Base-by-base conservation (phyloP, 257 asterid species). In the Phtheirospermum japonicum region DNA sequence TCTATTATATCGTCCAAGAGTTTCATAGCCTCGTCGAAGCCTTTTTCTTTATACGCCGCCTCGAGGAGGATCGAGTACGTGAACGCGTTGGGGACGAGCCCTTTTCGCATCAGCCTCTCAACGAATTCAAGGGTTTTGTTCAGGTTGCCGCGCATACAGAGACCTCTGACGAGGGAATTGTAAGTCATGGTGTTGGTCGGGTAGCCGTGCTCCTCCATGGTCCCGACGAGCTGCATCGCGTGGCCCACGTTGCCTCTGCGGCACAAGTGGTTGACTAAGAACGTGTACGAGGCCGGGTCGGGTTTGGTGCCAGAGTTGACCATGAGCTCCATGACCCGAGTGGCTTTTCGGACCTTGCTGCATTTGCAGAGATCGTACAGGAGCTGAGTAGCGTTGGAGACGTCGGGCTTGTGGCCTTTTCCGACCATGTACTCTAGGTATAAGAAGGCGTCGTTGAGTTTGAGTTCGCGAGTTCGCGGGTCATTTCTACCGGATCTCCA, bases 391-490 rank as follows among this genome's bases (percentile, higher is more conserved):
- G 51, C 51, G 51, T 14, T 45, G 51, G 19, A 4, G 17, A 14
- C 2, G 51, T 45, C 51, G 51, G 51, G 20, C 19, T 7, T 4
- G 51, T 45, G 51, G 20, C 51, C 51, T 14, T 45, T 45, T 14
- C 8, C 20, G 51, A 45, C 51, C 51, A 45, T 45, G 51, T 45
- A 14, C 51, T 45, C 51, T 2, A 45, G 51, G 51, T 45, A 45
- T 4, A 45, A 2, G 51, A 45, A 45, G 18, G 50, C 50, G 50
- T 43, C 50, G 50, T 12, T 43, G 17, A 43, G 50, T 6, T 13
- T 12, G 50, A 43, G 50, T 14, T 43, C 50, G 0, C 18, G 50
- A 4, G 50, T 43, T 14, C 18, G 11, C 18, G 18, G 50, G 50
- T 43, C 50, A 1, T 12, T 43, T 43, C 50, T 12, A 14, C 18